Conservation (phyloP, 768 basidiomycete genomes). For the Hebeloma cylindrosporum region DNA sequence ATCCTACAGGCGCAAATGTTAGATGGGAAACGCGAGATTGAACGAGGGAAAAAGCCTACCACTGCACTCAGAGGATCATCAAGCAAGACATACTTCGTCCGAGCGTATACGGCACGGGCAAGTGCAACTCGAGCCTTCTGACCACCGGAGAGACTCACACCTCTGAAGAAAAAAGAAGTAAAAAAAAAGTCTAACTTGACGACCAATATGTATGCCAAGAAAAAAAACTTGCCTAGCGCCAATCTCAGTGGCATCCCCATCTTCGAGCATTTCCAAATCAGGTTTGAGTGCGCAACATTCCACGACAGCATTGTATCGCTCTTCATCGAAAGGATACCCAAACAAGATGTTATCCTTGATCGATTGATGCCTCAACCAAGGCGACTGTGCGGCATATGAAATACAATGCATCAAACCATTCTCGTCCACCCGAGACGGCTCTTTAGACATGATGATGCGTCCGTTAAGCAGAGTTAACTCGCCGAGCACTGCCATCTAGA, state of each 20-base stretch:
- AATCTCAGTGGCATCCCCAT: constrained; percentile 85
- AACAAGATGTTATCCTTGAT: constrained; percentile 84
- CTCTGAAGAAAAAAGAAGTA: constrained; percentile 37
- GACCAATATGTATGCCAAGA: constrained; percentile 2
- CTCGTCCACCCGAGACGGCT: constrained; percentile 56
- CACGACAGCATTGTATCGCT: constrained; percentile 73
- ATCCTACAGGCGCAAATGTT: no score
- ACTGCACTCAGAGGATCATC: constrained; percentile 85
- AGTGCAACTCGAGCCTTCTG: constrained; percentile 86
- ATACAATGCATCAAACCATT: constrained; percentile 61
- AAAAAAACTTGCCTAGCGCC: constrained; percentile 53
- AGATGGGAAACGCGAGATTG: no score
- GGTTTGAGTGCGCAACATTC: constrained; percentile 80
- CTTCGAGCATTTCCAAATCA: constrained; percentile 82
- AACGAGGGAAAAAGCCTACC: constrained; percentile 50
- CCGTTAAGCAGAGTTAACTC: constrained; percentile 60
- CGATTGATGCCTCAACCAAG: constrained; percentile 69
- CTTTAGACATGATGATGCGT: constrained; percentile 65
- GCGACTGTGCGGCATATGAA: constrained; percentile 73
- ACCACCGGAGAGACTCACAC: constrained; percentile 77
- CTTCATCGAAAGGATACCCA: constrained; percentile 68
- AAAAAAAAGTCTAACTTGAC: neutral
- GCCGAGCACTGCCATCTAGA: constrained; percentile 67
- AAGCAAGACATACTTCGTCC: constrained; percentile 66
- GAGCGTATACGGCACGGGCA: constrained; percentile 79